Percentiles rank a stretch among this genome's conserved stretches.
Evolutionary conservation across 352 stramenopile species (phyloP).

Genomic region (Pythium utonaiense): DNA sequence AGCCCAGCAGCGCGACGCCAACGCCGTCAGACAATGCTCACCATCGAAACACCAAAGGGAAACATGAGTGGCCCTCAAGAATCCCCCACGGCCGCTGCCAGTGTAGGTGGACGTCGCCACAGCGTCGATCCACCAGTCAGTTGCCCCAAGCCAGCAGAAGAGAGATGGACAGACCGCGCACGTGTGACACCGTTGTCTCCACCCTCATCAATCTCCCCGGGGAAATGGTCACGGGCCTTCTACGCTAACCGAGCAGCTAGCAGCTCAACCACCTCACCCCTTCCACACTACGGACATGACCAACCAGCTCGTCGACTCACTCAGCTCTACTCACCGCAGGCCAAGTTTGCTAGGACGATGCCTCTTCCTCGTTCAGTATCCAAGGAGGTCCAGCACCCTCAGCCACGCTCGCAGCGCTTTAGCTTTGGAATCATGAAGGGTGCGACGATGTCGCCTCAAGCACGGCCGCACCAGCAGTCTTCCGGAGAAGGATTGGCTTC

Average conservation of each 20-base stretch:
- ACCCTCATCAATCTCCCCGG: not conserved
- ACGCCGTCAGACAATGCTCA: conserved; percentile 4
- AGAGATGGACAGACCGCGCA: not conserved
- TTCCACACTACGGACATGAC: not conserved
- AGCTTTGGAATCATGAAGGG: conserved; percentile 22
- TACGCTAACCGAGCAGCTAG: conserved; percentile 11
- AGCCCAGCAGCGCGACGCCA: conserved; percentile 5
- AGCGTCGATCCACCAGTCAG: conserved; percentile 19
- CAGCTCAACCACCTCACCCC: not conserved
- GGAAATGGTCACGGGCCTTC: conserved; percentile 22
- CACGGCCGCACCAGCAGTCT: conserved; percentile 14
- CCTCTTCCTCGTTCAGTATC: conserved; percentile 10
- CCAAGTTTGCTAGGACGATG: conserved; percentile 13
- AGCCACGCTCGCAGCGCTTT: conserved; percentile 7
- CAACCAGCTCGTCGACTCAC: not conserved
- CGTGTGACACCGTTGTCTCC: not conserved
- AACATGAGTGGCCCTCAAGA: not conserved
- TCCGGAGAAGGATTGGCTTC: conserved; percentile 1
- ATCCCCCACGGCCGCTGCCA: not conserved
- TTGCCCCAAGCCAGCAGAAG: conserved; percentile 20
- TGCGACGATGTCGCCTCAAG: not conserved
- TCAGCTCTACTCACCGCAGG: not conserved
- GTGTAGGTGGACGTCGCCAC: not conserved
- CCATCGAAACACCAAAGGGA: conserved; percentile 9
- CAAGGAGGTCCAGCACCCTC: conserved; percentile 1